These are phyloP conservation scores for Coelastrella sp. DNA, from an alignment of 139 green algal genomes.

Conservation along the genomic window DNA sequence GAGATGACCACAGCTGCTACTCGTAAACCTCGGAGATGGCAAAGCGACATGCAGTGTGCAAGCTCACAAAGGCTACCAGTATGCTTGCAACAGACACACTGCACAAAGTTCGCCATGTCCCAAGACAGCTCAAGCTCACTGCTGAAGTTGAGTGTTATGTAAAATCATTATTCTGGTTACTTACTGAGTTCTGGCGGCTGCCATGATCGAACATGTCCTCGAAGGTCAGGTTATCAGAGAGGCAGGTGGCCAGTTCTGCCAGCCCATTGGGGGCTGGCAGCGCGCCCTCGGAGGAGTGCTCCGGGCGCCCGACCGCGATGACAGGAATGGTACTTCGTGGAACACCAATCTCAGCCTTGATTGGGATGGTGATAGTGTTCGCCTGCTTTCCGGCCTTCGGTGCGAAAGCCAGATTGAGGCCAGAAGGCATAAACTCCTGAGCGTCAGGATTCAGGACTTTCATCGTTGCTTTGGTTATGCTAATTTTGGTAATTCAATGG, in stretches of 20 bases:
- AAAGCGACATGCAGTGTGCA: no score
- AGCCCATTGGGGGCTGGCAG: constrained; percentile 43
- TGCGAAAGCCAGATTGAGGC: neutral
- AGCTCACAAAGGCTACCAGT: no score
- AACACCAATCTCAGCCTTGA: neutral
- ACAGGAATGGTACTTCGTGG: neutral
- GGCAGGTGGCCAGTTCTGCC: constrained; percentile 31
- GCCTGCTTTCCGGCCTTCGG: neutral
- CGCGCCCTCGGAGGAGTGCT: neutral
- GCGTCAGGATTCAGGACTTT: constrained; percentile 19
- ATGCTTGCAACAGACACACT: no score
- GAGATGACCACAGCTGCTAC: no score
- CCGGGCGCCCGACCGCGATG: neutral
- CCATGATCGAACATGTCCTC: constrained; percentile 44
- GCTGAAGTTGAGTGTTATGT: no score
- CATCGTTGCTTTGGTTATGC: neutral
- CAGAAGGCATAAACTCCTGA: neutral
- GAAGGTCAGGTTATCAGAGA: constrained; percentile 39
- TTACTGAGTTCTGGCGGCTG: constrained; percentile 36
- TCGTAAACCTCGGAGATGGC: no score
- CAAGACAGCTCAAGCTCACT: no score
- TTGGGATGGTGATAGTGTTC: neutral
- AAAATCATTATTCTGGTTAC: no score
- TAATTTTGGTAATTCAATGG: neutral
- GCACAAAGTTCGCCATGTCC: no score